A percentile compares a stretch with the other conserved stretches of the same genome.
These are phyloP conservation scores for Medicago arabica DNA, from an alignment of 306 rosid genomes.

Conservation along the genomic window DNA sequence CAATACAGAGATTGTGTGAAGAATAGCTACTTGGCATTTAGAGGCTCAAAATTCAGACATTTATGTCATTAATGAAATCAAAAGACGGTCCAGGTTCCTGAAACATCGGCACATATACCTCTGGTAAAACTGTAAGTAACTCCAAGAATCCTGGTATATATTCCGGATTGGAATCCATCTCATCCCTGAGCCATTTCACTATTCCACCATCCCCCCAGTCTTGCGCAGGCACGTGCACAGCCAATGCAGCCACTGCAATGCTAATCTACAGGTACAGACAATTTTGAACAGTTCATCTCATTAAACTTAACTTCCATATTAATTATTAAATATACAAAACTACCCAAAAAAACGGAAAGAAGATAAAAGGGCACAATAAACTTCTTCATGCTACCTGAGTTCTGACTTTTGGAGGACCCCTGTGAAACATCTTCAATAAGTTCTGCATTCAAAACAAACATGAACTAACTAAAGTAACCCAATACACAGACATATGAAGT, in stretches of 20 bases:
- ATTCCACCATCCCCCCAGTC: conserved; percentile 99
- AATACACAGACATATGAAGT: conserved; percentile 26
- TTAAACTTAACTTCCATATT: conserved; percentile 20
- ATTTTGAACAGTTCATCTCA: conserved; percentile 41
- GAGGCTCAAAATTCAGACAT: neutral
- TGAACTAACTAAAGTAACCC: conserved; percentile 13
- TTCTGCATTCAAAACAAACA: conserved; percentile 70
- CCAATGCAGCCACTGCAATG: conserved; percentile 99
- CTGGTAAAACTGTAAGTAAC: conserved; percentile 96
- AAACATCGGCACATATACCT: conserved; percentile 57
- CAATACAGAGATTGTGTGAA: conserved; percentile 16
- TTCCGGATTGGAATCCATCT: conserved; percentile 96
- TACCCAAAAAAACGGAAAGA: conserved; percentile 7
- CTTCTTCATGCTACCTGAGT: conserved; percentile 75
- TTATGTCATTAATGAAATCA: conserved; percentile 8
- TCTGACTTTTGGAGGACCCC: conserved; percentile 95
- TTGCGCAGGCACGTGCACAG: conserved; percentile 95
- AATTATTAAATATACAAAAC: conserved; percentile 5
- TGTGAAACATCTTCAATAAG: conserved; percentile 87
- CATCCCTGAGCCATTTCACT: conserved; percentile 94
- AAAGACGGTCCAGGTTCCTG: conserved; percentile 33
- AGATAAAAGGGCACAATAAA: conserved; percentile 26
- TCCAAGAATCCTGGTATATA: conserved; percentile 97
- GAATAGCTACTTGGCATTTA: neutral
- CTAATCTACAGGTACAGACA: conserved; percentile 73